Base-by-base conservation (phyloP, 805 yeast species). In the Scheffersomyces amazonensis region DNA sequence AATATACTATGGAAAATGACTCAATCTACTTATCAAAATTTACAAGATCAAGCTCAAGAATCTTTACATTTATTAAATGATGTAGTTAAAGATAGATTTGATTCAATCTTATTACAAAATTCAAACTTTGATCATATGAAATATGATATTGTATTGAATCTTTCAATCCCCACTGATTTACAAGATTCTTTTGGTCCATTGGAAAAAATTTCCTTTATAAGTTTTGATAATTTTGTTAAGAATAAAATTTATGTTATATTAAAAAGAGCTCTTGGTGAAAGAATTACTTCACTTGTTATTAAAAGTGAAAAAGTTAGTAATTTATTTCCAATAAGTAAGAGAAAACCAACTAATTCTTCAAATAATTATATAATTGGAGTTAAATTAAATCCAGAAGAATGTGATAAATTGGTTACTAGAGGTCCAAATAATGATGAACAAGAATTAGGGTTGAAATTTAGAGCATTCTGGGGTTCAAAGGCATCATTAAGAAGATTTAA, bases 401-500 rank as follows among this genome's bases (percentile, higher is more conserved):
- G 83, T 43, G 96, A 89, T 49, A 85, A 82, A 60, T 64, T 87
- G 32, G 87, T 93, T 1, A 87, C 95, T 1, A 87, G 80, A 53
- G 97, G 97, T 2, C 97, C 98, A 8, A 63, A 69, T 27, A 79
- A 81, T 46, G 69, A 69, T 11, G 76, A 76, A 28, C 72, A 76
- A 28, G 84, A 78, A 22, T 65, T 66, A 30, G 80, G 73, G 12
- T 66, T 75, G 5, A 71, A 74, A 38, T 93, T 93, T 66, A 78
- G 85, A 48, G 65, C 77, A 5, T 90, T 93, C 55, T 93, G 99
- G 99, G 97, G 97, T 9, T 54, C 75, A 8, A 83, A 78, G 47
- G 80, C 95, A 0, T 87, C 93, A 11, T 70, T 93, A 39, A 80
- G 99, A 69, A 79, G 93, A 57, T 93, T 91, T 67, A 89, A 87